Base-by-base conservation (phyloP, 2,329 filamentous ascomycete genomes). In the Diatrype stigma region DNA sequence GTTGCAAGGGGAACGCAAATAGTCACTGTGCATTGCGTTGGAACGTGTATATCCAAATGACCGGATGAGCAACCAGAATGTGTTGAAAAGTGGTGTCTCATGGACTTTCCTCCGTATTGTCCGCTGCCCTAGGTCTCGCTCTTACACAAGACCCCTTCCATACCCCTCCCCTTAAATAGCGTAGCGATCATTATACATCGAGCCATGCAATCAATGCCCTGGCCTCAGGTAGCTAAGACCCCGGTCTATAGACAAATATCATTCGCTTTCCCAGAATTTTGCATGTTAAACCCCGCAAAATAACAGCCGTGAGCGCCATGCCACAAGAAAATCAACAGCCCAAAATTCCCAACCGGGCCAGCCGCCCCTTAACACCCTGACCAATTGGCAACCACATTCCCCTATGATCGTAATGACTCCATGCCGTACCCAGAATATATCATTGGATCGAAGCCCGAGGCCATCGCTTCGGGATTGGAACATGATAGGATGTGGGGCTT, bases 401-500 rank as follows among this genome's bases (percentile, higher is more conserved):
- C 37, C 58, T 53, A 63, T 45, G 62, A 61, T 42, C 63, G 61
- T 53, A 66, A 55, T 45, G 63, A 63, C 44, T 67, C 64, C 59
- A 67, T 65, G 51, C 79, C 76, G 60, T 75, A 80, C 42, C 76
- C 75, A 3, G 74, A 70, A 58, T 76, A 82, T 50, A 83, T 81
- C 79, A 82, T 82, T 1, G 80, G 79, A 54, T 83, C 80, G 17
- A 44, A 44, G 2, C 40, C 73, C 75, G 60, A 80, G 74, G 17
- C 79, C 76, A 82, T 82, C 7, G 78, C 75, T 42, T 80, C 78
- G 1, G 76, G 71, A 48, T 79, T 78, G 40, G 74, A 67, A 57
- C 76, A 77, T 35, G 75, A 75, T 42, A 82, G 67, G 42, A 78
- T 72, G 50, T 81, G 77, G 12, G 79, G 78, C 68, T 82, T 81